Percentiles rank a stretch among this genome's conserved stretches.
These are phyloP conservation scores for Mrakia gelida DNA, from an alignment of 768 basidiomycete species.

Conservation along the genomic window DNA sequence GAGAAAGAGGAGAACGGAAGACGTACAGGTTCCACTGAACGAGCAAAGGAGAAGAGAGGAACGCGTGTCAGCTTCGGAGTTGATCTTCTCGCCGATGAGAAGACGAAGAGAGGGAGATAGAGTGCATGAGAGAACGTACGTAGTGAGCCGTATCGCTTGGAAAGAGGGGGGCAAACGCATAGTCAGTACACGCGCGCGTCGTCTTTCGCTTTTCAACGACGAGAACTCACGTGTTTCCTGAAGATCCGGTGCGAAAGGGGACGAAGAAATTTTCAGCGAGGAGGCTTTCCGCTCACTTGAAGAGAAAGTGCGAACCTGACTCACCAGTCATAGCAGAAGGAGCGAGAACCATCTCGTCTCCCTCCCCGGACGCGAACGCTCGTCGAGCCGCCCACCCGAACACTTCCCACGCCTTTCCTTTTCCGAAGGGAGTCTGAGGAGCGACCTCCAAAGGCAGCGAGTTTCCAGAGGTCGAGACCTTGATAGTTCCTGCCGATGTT, in stretches of 20 bases:
- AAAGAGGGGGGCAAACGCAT: not conserved
- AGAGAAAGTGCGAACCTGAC: too few relatives aligned
- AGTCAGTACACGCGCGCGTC: not conserved
- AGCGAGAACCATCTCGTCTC: constrained; percentile 23
- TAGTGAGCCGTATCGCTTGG: constrained; percentile 27
- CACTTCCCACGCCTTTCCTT: constrained; percentile 27
- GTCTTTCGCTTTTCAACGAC: too few relatives aligned
- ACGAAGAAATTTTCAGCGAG: too few relatives aligned
- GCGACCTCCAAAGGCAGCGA: not conserved
- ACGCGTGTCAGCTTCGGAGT: not conserved
- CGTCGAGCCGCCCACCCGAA: constrained; percentile 28
- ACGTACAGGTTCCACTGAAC: constrained; percentile 20
- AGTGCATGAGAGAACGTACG: not conserved
- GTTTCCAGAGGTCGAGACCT: constrained; percentile 11
- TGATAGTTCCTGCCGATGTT: constrained; percentile 3
- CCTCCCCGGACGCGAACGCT: constrained; percentile 19
- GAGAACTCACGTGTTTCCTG: constrained; percentile 26
- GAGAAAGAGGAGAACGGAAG: not conserved
- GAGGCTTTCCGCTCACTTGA: too few relatives aligned
- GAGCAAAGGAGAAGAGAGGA: not conserved
- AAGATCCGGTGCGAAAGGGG: too few relatives aligned
- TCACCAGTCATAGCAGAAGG: constrained; percentile 15
- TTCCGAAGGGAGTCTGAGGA: constrained; percentile 14
- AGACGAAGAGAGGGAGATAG: not conserved
- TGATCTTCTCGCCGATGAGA: too few relatives aligned